These are phyloP conservation scores for Gossypium schwendimanii DNA, from an alignment of 441 rosid species.

Conservation along the genomic window DNA sequence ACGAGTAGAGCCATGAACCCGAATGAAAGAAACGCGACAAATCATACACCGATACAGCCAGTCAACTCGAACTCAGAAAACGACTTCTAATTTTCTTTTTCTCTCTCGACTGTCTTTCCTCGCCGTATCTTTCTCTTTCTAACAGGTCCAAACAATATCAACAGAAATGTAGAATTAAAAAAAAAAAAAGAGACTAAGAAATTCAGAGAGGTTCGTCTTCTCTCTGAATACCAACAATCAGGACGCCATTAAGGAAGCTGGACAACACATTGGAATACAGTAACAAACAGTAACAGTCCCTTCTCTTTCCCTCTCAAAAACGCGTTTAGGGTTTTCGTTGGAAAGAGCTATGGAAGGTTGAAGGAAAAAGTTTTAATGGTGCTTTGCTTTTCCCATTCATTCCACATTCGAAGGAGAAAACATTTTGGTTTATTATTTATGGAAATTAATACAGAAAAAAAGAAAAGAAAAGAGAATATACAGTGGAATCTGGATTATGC, in stretches of 20 bases:
- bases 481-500: constrained; percentile 35
- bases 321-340: neutral
- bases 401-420: constrained; percentile 16
- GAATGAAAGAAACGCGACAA: neutral
- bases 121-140: neutral
- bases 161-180: neutral
- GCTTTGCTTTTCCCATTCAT: neutral
- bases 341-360: neutral
- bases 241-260: constrained; percentile 40
- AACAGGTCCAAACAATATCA: neutral
- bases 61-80: constrained; percentile 23
- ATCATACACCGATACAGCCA: constrained; percentile 20
- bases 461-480: constrained; percentile 30
- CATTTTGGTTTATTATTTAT: neutral
- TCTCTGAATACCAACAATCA: constrained; percentile 47
- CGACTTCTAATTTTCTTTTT: neutral
- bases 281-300: neutral
- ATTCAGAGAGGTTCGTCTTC: constrained; percentile 48
- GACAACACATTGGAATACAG: constrained; percentile 35
- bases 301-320: neutral
- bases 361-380: neutral
- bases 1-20: constrained; percentile 21
- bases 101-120: neutral
- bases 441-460: constrained; percentile 11
- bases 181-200: neutral